Evolutionary conservation across 495 filamentous ascomycete species (phyloP).

Genomic region (Talaromyces liani): DNA sequence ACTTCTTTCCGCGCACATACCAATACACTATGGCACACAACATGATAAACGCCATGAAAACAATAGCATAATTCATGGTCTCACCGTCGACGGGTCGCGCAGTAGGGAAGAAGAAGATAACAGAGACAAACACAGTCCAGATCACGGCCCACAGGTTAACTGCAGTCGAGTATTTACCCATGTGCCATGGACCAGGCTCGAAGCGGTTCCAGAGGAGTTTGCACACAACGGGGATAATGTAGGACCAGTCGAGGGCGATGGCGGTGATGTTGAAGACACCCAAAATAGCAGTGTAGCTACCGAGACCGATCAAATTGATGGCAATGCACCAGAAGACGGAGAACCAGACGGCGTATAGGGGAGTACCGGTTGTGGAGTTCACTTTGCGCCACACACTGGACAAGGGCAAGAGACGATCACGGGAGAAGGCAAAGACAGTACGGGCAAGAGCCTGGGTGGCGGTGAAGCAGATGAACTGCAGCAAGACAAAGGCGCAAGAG

Average conservation of each 20-base stretch:
- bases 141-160: conserved; percentile 47
- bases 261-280: conserved; percentile 59
- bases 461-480: conserved; percentile 47
- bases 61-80: conserved; percentile 38
- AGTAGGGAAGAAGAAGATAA: conserved; percentile 57
- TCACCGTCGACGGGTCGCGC: conserved; percentile 41
- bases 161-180: conserved; percentile 36
- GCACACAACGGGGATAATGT: conserved; percentile 55
- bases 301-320: conserved; percentile 58
- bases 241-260: conserved; percentile 57
- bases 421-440: conserved; percentile 56
- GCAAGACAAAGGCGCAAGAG: conserved; percentile 49
- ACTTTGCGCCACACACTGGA: conserved; percentile 50
- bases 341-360: conserved; percentile 55
- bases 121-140: conserved; percentile 54
- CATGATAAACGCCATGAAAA: conserved; percentile 41
- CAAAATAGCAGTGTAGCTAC: conserved; percentile 50
- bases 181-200: conserved; percentile 52
- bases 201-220: conserved; percentile 52
- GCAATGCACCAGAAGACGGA: conserved; percentile 47
- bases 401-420: conserved; percentile 50
- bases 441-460: conserved; percentile 55
- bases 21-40: conserved; percentile 42
- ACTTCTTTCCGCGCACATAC: conserved; percentile 38
- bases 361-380: conserved; percentile 44